Conservation (phyloP, 1,139 yeast species). For the Hyphopichia wangnamkhiaoensis region DNA sequence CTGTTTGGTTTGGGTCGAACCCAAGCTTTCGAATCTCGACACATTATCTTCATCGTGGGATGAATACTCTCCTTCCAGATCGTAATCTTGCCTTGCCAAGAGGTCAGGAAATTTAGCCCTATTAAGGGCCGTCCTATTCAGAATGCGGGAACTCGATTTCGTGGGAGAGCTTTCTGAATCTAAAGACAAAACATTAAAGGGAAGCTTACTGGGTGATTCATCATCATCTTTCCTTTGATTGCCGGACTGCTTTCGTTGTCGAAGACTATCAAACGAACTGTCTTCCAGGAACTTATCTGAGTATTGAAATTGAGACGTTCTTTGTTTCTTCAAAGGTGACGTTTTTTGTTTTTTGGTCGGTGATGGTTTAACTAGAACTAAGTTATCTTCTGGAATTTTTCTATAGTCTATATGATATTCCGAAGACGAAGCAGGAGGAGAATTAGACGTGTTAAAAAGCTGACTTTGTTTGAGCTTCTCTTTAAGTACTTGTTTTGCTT, state of each 20-base stretch:
- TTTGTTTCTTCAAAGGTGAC: constrained; percentile 18
- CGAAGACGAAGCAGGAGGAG: constrained; percentile 6
- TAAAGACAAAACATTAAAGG: neutral
- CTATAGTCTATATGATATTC: neutral
- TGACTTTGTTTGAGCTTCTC: constrained; percentile 18
- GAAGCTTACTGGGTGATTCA: constrained; percentile 5
- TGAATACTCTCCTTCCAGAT: too few relatives aligned
- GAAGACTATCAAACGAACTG: neutral
- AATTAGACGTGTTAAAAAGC: constrained; percentile 14
- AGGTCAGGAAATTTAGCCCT: too few relatives aligned
- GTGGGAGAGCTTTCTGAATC: neutral
- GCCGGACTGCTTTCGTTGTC: neutral
- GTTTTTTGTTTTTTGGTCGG: constrained; percentile 22
- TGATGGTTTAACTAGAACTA: constrained; percentile 32
- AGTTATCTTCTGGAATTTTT: constrained; percentile 18
- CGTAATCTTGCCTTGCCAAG: too few relatives aligned
- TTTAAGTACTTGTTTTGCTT: constrained; percentile 19
- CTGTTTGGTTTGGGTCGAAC: too few relatives aligned
- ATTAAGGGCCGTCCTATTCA: too few relatives aligned
- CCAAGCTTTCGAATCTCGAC: too few relatives aligned
- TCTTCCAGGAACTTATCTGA: too few relatives aligned
- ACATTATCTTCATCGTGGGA: too few relatives aligned
- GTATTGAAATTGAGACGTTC: neutral
- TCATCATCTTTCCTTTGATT: neutral
- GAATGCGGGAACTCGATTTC: neutral